phyloP scores from a whole-genome alignment of 805 yeast species.

The Candida gorgasii region DNA sequence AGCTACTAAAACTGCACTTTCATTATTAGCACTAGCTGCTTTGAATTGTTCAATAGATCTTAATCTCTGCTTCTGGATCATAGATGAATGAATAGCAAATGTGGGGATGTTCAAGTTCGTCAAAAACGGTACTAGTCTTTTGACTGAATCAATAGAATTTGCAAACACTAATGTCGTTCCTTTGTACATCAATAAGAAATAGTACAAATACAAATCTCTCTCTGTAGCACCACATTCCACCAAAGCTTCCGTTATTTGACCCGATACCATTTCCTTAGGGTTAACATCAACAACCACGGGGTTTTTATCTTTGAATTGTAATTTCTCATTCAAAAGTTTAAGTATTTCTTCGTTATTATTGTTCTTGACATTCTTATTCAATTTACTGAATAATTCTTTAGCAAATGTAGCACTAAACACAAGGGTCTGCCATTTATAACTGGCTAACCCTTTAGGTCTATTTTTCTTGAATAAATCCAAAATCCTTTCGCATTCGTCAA shows the following conservation, averaged over 20 bases:
- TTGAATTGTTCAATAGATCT: conserved; percentile 81
- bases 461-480: conserved; percentile 59
- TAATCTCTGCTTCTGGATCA: conserved; percentile 92
- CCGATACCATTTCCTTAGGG: conserved; percentile 78
- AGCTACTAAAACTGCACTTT: conserved; percentile 74
- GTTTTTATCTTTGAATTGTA: conserved; percentile 64
- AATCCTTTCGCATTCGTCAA: conserved; percentile 83
- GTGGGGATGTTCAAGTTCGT: conserved; percentile 67
- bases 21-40: conserved; percentile 46
- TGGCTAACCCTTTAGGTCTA: conserved; percentile 41
- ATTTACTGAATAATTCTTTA: conserved; percentile 74
- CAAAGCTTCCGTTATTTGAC: conserved; percentile 76
- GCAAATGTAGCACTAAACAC: conserved; percentile 96
- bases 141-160: conserved; percentile 93
- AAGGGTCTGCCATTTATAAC: conserved; percentile 70
- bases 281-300: conserved; percentile 83
- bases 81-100: conserved; percentile 85
- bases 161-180: conserved; percentile 91
- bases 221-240: conserved; percentile 90
- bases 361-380: conserved; percentile 39
- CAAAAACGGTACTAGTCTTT: conserved; percentile 75
- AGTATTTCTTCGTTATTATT: conserved; percentile 57
- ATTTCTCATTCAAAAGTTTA: conserved; percentile 62
- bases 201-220: conserved; percentile 86
- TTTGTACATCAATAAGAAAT: conserved; percentile 81